These are phyloP conservation scores for Backusella parvicylindrica DNA, from an alignment of 192 early-diverging fungal genomes.

Conservation along the genomic window DNA sequence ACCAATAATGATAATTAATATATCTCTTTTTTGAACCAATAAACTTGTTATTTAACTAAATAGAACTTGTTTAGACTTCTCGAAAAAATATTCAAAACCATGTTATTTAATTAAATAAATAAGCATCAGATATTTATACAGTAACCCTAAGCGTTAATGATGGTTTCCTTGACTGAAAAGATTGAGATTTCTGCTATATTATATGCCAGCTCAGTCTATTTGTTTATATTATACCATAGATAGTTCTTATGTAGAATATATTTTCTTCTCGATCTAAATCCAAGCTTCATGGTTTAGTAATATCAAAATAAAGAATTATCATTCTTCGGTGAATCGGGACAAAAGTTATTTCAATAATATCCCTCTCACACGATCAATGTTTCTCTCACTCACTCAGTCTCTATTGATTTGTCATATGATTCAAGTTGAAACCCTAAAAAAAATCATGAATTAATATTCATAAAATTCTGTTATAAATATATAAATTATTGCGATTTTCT, in stretches of 20 bases:
- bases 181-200: background rate
- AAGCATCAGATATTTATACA: too few relatives aligned
- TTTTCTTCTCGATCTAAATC: background rate
- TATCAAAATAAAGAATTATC: too few relatives aligned
- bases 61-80: background rate
- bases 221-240: too few relatives aligned
- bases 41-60: background rate
- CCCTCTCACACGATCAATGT: background rate
- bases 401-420: background rate
- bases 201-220: too few relatives aligned
- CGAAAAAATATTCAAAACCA: background rate
- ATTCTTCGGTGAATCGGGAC: background rate
- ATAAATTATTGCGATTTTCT: background rate
- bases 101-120: background rate
- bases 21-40: background rate
- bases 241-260: too few relatives aligned
- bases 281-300: background rate
- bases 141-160: background rate
- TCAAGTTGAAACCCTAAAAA: background rate
- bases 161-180: background rate
- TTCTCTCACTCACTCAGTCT: background rate
- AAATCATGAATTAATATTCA: background rate
- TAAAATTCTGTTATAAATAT: background rate
- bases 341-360: background rate
- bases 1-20: background rate